Evolutionary conservation across 805 yeast genomes (phyloP).

Genomic region (Kodamaea laetipori): DNA sequence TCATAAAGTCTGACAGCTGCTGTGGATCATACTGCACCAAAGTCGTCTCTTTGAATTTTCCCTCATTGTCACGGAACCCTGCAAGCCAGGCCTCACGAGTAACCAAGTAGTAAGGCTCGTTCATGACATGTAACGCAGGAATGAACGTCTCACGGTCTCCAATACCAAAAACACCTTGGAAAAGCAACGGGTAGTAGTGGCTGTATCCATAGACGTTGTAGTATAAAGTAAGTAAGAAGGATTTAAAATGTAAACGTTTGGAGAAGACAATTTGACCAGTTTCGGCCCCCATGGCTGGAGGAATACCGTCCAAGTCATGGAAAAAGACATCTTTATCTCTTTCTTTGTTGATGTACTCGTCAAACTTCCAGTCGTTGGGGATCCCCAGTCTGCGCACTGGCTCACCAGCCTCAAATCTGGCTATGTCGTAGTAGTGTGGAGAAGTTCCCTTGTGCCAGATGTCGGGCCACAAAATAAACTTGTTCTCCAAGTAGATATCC

Average conservation of each 20-base stretch:
- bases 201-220: constrained; percentile 41
- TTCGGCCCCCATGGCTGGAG: constrained; percentile 42
- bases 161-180: constrained; percentile 46
- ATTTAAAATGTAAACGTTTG: constrained; percentile 32
- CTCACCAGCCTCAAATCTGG: constrained; percentile 28
- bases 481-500: constrained; percentile 31
- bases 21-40: constrained; percentile 36
- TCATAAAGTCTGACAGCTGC: constrained; percentile 20
- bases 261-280: constrained; percentile 42
- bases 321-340: constrained; percentile 18
- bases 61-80: constrained; percentile 10
- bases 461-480: constrained; percentile 44
- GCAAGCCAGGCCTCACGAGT: constrained; percentile 17
- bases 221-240: constrained; percentile 38
- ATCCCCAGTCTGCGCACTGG: constrained; percentile 29
- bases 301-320: constrained; percentile 34
- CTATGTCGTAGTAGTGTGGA: constrained; percentile 38
- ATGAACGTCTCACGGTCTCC: constrained; percentile 47
- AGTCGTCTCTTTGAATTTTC: constrained; percentile 25
- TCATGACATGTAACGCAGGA: constrained; percentile 43
- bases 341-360: constrained; percentile 11
- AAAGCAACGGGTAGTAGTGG: constrained; percentile 39
- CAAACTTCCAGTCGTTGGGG: constrained; percentile 23
- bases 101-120: constrained; percentile 41
- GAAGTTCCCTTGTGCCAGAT: constrained; percentile 45